A percentile compares a stretch with the other conserved stretches of the same genome.
Evolutionary conservation across 371 early-diverging fungal genomes (phyloP).

Genomic region (Thermomucor indicae-seudaticae): DNA sequence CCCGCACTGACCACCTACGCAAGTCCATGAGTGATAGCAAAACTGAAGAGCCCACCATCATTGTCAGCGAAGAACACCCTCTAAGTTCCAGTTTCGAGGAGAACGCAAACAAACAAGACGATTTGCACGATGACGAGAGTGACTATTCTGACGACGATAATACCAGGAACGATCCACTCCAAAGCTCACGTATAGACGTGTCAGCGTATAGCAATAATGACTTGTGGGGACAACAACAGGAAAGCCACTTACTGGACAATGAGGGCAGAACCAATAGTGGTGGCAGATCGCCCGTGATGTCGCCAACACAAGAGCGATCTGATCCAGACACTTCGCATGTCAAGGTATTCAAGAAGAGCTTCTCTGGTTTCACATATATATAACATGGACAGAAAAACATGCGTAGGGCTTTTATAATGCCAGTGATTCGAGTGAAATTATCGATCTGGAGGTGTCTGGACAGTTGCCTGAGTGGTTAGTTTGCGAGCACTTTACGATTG

Average conservation of each 20-base stretch:
- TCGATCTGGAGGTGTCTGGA: constrained; percentile 43
- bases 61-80: constrained; percentile 3
- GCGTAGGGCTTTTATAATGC: constrained; percentile 42
- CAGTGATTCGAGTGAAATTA: constrained; percentile 30
- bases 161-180: not conserved
- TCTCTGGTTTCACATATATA: not conserved
- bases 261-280: constrained; percentile 19
- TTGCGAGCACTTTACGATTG: constrained; percentile 60
- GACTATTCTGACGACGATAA: not conserved
- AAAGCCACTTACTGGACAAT: constrained; percentile 19
- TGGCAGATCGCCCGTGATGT: constrained; percentile 1
- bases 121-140: constrained; percentile 1
- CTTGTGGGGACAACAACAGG: constrained; percentile 17
- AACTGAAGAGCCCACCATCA: constrained; percentile 3
- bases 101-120: no score
- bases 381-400: not conserved
- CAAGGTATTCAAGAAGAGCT: constrained; percentile 19
- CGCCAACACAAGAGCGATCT: not conserved
- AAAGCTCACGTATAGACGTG: constrained; percentile 1
- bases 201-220: constrained; percentile 7
- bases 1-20: no score
- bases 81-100: not conserved
- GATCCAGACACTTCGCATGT: constrained; percentile 26
- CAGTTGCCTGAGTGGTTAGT: constrained; percentile 59
- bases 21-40: constrained; percentile 6